Percentiles rank a stretch among this genome's conserved stretches.
Evolutionary conservation across 306 rosid genomes (phyloP).

Genomic region (Gillenia trifoliata): DNA sequence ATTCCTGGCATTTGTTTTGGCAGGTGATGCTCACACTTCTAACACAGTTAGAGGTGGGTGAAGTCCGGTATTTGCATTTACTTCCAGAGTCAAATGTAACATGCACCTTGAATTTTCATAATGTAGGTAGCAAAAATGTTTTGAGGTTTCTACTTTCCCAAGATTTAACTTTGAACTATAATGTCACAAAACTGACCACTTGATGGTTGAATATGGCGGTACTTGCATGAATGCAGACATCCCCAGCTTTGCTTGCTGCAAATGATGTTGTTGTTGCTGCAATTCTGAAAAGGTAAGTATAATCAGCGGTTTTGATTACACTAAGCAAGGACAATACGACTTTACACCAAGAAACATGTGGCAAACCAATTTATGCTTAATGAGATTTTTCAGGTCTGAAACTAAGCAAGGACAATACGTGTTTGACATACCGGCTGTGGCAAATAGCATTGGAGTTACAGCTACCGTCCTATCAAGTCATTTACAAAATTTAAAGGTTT

Average conservation of each 20-base stretch:
- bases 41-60: conserved; percentile 90
- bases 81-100: conserved; percentile 73
- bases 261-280: conserved; percentile 58
- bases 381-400: conserved; percentile 67
- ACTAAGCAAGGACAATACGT: conserved; percentile 71
- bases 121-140: conserved; percentile 37
- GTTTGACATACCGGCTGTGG: conserved; percentile 74
- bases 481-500: conserved; percentile 70
- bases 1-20: conserved; percentile 25
- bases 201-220: conserved; percentile 8
- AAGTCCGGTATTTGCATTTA: conserved; percentile 65
- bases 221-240: conserved; percentile 48
- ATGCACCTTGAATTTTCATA: conserved; percentile 69
- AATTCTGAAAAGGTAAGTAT: conserved; percentile 62
- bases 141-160: neutral
- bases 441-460: conserved; percentile 64
- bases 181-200: neutral
- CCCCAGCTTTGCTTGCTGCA: conserved; percentile 63
- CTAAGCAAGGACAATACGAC: conserved; percentile 10
- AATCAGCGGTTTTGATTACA: conserved; percentile 16
- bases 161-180: neutral
- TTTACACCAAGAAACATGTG: conserved; percentile 16
- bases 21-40: conserved; percentile 91
- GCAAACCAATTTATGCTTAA: conserved; percentile 10
- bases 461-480: conserved; percentile 55